Percentiles rank a stretch among this genome's conserved stretches.
Evolutionary conservation across 768 basidiomycete species (phyloP).

Genomic region (Rhodotorula sphaerocarpa): DNA sequence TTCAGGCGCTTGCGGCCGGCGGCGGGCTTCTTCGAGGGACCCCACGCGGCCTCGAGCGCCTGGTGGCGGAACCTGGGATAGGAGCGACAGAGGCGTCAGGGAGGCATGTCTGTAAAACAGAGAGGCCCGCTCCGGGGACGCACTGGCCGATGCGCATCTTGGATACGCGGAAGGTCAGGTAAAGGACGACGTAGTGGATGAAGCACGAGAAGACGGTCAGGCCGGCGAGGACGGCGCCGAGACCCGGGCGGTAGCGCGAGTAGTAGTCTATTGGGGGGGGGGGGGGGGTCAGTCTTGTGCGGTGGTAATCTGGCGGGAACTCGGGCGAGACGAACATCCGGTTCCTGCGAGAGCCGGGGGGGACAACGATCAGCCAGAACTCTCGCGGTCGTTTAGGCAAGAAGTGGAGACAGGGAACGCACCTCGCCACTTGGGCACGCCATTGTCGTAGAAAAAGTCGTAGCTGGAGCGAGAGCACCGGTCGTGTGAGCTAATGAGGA

Average conservation of each 20-base stretch:
- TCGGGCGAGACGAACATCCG: constrained; percentile 26
- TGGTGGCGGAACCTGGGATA: background rate
- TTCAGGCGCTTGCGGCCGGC: constrained; percentile 51
- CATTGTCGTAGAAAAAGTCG: constrained; percentile 87
- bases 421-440: constrained; percentile 89
- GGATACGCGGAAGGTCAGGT: constrained; percentile 67
- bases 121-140: constrained; percentile 36
- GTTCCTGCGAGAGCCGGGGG: constrained; percentile 31
- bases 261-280: constrained; percentile 80
- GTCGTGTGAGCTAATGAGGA: constrained; percentile 2
- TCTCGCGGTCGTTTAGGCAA: too few relatives aligned
- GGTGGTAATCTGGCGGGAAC: too few relatives aligned
- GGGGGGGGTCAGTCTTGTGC: background rate
- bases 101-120: background rate
- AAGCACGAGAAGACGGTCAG: constrained; percentile 66
- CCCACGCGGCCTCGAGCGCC: background rate
- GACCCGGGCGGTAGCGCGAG: constrained; percentile 85
- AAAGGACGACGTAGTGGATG: constrained; percentile 72
- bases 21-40: constrained; percentile 2
- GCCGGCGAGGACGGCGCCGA: constrained; percentile 71
- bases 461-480: constrained; percentile 50
- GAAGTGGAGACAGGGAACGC: constrained; percentile 4
- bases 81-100: background rate
- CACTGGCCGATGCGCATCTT: constrained; percentile 59
- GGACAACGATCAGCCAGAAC: background rate